phyloP scores from a whole-genome alignment of 345 rosid species.

The Aquilaria yunnanensis region DNA sequence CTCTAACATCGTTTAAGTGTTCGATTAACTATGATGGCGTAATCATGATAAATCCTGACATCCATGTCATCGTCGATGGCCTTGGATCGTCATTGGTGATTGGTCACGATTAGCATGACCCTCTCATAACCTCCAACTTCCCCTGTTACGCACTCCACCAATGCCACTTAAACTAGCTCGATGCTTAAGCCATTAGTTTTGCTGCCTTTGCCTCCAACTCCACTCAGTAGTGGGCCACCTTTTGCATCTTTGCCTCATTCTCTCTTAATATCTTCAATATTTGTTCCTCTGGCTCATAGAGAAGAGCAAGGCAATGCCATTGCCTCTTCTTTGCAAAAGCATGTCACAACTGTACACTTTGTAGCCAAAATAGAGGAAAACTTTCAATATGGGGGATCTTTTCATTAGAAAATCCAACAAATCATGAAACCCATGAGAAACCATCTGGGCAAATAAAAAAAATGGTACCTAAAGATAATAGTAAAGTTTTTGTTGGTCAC shows the following conservation, averaged over 20 bases:
- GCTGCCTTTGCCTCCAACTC: constrained; percentile 80
- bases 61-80: too few relatives aligned
- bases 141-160: too few relatives aligned
- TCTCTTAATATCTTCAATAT: constrained; percentile 51
- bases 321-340: constrained; percentile 65
- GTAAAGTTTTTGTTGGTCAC: constrained; percentile 57
- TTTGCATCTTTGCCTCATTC: constrained; percentile 68
- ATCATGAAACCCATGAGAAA: background rate
- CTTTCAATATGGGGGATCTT: background rate
- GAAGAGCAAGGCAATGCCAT: constrained; percentile 66
- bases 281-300: constrained; percentile 64
- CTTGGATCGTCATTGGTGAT: too few relatives aligned
- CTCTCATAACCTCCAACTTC: too few relatives aligned
- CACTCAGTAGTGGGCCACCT: constrained; percentile 57
- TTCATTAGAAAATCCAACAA: background rate
- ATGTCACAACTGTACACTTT: constrained; percentile 78
- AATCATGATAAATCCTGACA: too few relatives aligned
- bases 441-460: background rate
- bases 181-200: constrained; percentile 33
- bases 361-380: background rate
- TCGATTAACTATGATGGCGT: too few relatives aligned
- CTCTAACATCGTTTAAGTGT: too few relatives aligned
- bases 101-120: too few relatives aligned
- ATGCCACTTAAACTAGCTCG: too few relatives aligned
- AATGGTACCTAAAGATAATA: constrained; percentile 66